Percentiles rank a stretch among this genome's conserved stretches.
Conservation (phyloP, 148 eudicot species). For the Persicaria tinctoria region DNA sequence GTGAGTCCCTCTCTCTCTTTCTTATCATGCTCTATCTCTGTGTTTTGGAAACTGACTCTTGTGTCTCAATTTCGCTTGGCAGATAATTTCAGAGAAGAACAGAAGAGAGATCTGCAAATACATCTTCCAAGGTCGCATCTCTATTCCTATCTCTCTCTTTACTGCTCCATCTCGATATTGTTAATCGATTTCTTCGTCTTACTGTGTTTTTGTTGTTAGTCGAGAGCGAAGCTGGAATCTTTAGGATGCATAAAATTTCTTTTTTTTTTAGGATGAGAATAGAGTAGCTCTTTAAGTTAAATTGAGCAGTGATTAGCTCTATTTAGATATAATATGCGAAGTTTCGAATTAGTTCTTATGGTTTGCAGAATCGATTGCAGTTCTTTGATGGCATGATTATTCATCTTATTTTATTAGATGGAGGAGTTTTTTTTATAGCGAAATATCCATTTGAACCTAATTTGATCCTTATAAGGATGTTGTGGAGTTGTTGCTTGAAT, state of each 20-base stretch:
- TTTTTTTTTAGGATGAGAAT: neutral
- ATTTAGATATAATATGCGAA: too few species aligned
- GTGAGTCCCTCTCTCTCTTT: neutral
- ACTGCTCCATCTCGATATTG: neutral
- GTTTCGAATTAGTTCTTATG: too few species aligned
- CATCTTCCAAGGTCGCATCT: conserved; percentile 63
- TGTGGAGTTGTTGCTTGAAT: too few species aligned
- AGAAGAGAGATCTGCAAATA: conserved; percentile 76
- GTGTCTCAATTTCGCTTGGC: conserved; percentile 2
- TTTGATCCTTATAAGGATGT: too few species aligned
- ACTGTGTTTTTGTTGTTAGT: neutral
- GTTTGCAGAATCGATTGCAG: too few species aligned
- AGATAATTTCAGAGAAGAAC: conserved; percentile 86
- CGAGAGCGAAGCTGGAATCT: neutral
- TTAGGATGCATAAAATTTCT: neutral
- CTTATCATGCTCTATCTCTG: neutral
- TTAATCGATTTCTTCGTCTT: neutral
- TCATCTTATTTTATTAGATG: too few species aligned
- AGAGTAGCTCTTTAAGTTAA: neutral
- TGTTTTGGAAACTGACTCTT: neutral
- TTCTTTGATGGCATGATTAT: too few species aligned
- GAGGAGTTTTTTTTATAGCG: too few species aligned
- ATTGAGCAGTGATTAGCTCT: neutral
- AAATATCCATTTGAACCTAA: too few species aligned
- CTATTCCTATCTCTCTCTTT: neutral